These are phyloP conservation scores for Mrakia gelida DNA, from an alignment of 768 basidiomycete species.

Conservation along the genomic window DNA sequence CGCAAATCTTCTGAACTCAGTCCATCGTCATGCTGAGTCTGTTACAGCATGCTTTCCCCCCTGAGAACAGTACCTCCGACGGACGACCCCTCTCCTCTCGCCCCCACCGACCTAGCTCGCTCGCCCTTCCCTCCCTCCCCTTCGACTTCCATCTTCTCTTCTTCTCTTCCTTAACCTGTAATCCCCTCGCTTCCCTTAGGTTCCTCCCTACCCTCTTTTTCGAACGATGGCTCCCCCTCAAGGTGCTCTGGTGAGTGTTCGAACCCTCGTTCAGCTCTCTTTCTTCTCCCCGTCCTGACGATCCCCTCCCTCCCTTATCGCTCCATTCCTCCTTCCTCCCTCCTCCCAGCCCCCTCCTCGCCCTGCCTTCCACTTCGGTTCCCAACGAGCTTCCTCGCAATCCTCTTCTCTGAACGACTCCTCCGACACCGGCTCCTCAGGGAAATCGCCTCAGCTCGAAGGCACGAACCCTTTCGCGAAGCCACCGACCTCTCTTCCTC, in stretches of 20 bases:
- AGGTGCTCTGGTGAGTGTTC: background rate
- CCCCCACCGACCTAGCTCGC: background rate
- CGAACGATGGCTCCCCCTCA: background rate
- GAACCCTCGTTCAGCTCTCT: background rate
- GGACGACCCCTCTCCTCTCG: background rate
- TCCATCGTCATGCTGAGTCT: background rate
- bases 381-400: background rate
- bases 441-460: background rate
- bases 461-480: conserved; percentile 6
- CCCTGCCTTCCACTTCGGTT: background rate
- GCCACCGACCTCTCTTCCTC: background rate
- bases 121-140: background rate
- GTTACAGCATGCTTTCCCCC: background rate
- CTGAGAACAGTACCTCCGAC: background rate
- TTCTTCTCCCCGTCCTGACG: background rate
- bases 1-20: background rate
- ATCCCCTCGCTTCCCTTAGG: background rate
- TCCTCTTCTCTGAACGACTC: background rate
- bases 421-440: background rate
- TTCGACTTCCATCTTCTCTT: background rate
- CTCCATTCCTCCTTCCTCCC: background rate
- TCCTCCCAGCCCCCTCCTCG: conserved; percentile 1
- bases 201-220: background rate
- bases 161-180: background rate
- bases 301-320: background rate